Evolutionary conservation across 495 filamentous ascomycete genomes (phyloP), one percentile per base, ranked within the genome.

Genomic region (Aspergillus diversus): DNA sequence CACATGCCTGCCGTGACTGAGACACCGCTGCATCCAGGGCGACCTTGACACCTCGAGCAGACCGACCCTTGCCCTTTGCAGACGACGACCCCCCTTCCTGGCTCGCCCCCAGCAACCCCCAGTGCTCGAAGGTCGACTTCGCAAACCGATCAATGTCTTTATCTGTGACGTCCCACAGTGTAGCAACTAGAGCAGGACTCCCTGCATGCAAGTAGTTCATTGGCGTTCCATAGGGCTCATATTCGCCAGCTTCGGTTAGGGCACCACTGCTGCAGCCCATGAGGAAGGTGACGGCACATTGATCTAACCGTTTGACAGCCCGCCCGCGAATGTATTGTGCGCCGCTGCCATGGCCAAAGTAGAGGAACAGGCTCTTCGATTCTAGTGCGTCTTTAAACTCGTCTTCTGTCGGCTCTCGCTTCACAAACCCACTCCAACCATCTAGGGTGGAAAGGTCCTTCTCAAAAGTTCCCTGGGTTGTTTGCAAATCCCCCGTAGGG

Each of bases 151-250:
- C 95, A 67, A 96, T 95, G 71, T 99, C 95, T 65, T 90, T 89
- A 68, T 99, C 95, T 12, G 96, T 99, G 21, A 99, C 95, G 74
- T 99, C 95, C 95, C 95, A 99, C 39, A 99, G 80, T 5, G 91
- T 97, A 21, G 90, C 94, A 0, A 97, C 86, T 16, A 97, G 81
- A 9, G 93, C 92, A 4, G 91, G 88, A 56, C 83, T 85, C 7
- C 93, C 94, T 0, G 92, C 92, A 39, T 93, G 84, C 75, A 98
- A 85, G 75, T 97, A 98, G 63, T 91, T 91, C 74, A 93, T 85
- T n/a, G 91, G 89, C 37, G 91, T 92, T 0, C 95, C 95, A 66
- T 90, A 89, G 1, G 90, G 89, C 70, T 97, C 92, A 68, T 96
- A 96, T 63, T 95, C 88, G 31, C 94, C 95, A 0, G 87, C 84